These are phyloP conservation scores for Groenewaldozyma sp. DNA, from an alignment of 1,139 yeast genomes.

Conservation along the genomic window DNA sequence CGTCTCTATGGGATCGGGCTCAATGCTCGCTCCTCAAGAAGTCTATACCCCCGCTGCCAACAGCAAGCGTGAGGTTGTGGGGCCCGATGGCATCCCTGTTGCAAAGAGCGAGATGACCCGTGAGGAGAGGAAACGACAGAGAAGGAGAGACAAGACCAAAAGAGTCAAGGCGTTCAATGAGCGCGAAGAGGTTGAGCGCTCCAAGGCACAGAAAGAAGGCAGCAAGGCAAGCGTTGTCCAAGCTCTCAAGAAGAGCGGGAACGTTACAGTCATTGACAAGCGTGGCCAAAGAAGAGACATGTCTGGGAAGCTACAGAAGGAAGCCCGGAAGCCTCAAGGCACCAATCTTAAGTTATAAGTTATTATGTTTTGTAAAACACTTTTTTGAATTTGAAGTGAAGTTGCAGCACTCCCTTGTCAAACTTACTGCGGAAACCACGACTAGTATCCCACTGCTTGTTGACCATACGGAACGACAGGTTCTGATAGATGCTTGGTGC, in stretches of 20 bases:
- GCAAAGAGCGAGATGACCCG: slow-evolving; percentile 76
- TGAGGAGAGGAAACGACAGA: slow-evolving; percentile 79
- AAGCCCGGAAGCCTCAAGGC: slow-evolving; percentile 19
- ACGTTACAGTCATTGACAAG: slow-evolving; percentile 70
- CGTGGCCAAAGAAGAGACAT: slow-evolving; percentile 71
- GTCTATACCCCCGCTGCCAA: slow-evolving; percentile 52
- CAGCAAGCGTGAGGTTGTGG: slow-evolving; percentile 50
- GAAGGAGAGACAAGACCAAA: slow-evolving; percentile 81
- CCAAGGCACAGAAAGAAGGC: slow-evolving; percentile 39
- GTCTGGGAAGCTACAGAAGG: slow-evolving; percentile 55
- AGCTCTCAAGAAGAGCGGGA: slow-evolving; percentile 56
- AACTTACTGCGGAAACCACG: slow-evolving; percentile 28
- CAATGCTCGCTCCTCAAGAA: slow-evolving; percentile 94
- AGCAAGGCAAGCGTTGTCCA: slow-evolving; percentile 58
- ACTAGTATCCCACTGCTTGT: slow-evolving; percentile 31
- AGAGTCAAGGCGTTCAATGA: slow-evolving; percentile 47
- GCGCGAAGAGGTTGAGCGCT: slow-evolving; percentile 29
- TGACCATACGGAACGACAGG: slow-evolving; percentile 30
- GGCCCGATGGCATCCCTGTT: slow-evolving; percentile 74
- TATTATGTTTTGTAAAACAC: slow-evolving; percentile 23
- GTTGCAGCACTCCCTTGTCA: slow-evolving; percentile 30
- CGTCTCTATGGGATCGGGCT: slow-evolving; percentile 59
- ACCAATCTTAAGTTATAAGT: slow-evolving; percentile 24
- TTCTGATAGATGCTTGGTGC: slow-evolving; percentile 31
- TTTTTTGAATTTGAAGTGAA: slow-evolving; percentile 30